Evolutionary conservation across 1,284 basidiomycete species (phyloP), one percentile per base, ranked within the genome.

Genomic region (Cryptococcus neoformans): DNA sequence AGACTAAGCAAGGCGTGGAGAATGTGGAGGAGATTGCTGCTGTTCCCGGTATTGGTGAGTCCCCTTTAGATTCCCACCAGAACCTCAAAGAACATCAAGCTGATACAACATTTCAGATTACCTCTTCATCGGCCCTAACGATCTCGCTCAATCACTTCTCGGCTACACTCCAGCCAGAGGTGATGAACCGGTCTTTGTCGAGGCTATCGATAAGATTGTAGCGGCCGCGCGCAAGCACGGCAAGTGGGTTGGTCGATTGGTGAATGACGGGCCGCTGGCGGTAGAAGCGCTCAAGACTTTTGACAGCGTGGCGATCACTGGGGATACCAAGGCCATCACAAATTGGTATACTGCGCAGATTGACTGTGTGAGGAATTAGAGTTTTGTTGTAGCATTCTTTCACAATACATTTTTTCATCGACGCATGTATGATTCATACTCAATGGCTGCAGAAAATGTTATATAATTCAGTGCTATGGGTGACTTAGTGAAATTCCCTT

Each of bases 41-140:
- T 11, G 70, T 74, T 8, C 55, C 55, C 8, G 71, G 69, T 37
- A 61, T 73, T 34, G 70, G 67, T 72, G 40, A 59, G 67, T 66
- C 3, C 37, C 21, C 28, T 17, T 12, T 8, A 28, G 4, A 28
- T 28, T 28, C 28, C 28, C 28, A 4, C 28, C 28, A 28, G 4
- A 28, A 28, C 28, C 28, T 28, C 28, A 28, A 28, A 28, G 4
- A 28, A 28, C 28, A 28, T 14, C 8, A 12, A 44, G 44, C 12
- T 45, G 36, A 37, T 36, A n/a, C 7, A 11, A 14, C 28, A 40
- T n/a, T n/a, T 49, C 55, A 72, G 71, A 73, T 51, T 51, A 58
- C 41, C 34, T 73, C 38, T 70, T 73, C 60, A 70, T 73, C 60
- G 71, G 71, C 28, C 71, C 71, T 6, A 73, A 73, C 54, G 71